Evolutionary conservation across 2,329 filamentous ascomycete genomes (phyloP), one percentile per base, ranked within the genome.

Genomic region (Venturia carpophila): DNA sequence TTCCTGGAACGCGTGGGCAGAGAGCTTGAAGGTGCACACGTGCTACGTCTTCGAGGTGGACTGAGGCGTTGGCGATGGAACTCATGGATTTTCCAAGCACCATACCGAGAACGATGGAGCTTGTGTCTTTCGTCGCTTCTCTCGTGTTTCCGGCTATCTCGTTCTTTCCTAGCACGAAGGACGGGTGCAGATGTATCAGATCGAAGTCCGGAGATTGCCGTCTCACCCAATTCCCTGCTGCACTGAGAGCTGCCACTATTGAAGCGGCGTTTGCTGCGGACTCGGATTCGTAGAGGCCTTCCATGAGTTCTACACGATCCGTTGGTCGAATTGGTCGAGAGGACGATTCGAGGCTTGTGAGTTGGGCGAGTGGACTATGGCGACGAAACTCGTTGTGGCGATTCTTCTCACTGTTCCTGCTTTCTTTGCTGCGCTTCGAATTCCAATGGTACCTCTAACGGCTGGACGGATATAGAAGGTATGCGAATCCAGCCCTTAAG

Each of bases 391-490:
- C 15, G 56, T 68, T 62, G 81, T 76, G 21, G 80, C 75, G 10
- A 81, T 69, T 17, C 76, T 73, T 65, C 74, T 71, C n/a, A 81
- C 71, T 0, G 69, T 72, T 1, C 69, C 67, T 6, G 65, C 66
- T 63, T 74, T 74, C 19, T 70, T 56, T 1, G 78, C 78, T 0
- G 77, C 71, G 30, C 75, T 67, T 2, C 81, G 71, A 7, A 80
- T 72, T 5, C 70, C 70, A 4, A 73, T 62, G 0, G 75, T 79
- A 24, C 75, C 75, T 60, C 73, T 70, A 39, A 79, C 69, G 19
- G 71, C 71, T 0, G 71, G 69, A 11, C 52, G 27, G 9, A 67
- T 56, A n/a, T 70, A 67, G 30, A 68, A 60, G n/a, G 60, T 37
- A 4, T 66, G 42, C 19, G 68, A 63, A 34, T 67, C 67, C 27